These are phyloP conservation scores for Penicillium silybi DNA, from an alignment of 495 filamentous ascomycete genomes.

Conservation along the genomic window DNA sequence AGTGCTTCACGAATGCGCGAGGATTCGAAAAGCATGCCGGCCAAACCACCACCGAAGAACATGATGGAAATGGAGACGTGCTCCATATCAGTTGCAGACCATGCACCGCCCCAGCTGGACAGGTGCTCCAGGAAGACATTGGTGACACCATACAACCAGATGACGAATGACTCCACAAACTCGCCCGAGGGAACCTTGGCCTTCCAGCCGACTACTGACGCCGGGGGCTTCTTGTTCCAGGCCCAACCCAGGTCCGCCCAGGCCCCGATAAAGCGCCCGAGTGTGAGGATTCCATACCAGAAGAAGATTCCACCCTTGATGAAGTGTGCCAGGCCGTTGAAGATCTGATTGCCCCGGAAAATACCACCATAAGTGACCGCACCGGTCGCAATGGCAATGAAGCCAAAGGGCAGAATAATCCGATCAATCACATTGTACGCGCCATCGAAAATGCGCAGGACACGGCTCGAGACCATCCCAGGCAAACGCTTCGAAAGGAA, in stretches of 20 bases:
- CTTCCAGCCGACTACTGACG: slow-evolving; percentile 54
- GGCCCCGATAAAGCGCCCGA: slow-evolving; percentile 86
- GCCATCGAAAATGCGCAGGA: slow-evolving; percentile 53
- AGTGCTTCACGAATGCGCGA: slow-evolving; percentile 62
- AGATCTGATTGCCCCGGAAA: slow-evolving; percentile 59
- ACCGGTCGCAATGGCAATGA: slow-evolving; percentile 60
- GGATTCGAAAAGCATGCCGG: slow-evolving; percentile 93
- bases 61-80: slow-evolving; percentile 90
- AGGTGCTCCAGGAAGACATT: slow-evolving; percentile 96
- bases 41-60: slow-evolving; percentile 92
- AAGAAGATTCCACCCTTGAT: slow-evolving; percentile 98
- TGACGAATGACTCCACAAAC: slow-evolving; percentile 81
- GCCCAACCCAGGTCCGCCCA: slow-evolving; percentile 93
- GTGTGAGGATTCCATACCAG: slow-evolving; percentile 81
- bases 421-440: slow-evolving; percentile 60
- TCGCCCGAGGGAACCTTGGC: slow-evolving; percentile 74
- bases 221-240: slow-evolving; percentile 81
- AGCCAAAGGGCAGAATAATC: slow-evolving; percentile 61
- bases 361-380: slow-evolving; percentile 66
- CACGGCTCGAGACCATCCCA: slow-evolving; percentile 57
- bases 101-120: slow-evolving; percentile 61
- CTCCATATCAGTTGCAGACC: slow-evolving; percentile 79
- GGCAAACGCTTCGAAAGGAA: slow-evolving; percentile 46
- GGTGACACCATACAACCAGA: slow-evolving; percentile 81
- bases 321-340: slow-evolving; percentile 88